Evolutionary conservation across 202 grass and related monocot genomes (phyloP).

Genomic region (Saccharum hybrid): DNA sequence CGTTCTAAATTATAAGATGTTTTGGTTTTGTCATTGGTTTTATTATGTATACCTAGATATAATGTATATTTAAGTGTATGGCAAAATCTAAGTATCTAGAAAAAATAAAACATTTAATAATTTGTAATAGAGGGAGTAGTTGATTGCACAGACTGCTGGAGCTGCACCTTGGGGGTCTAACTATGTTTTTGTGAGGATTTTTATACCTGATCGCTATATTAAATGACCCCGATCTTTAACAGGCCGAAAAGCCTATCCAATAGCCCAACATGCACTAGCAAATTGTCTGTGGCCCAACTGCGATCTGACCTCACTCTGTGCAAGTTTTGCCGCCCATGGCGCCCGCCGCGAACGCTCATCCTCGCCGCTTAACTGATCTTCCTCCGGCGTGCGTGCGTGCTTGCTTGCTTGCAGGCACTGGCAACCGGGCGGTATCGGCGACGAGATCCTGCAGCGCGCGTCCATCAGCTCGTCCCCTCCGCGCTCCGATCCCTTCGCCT

Average conservation of each 20-base stretch:
- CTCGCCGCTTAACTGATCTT: background rate
- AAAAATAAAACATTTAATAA: too few species aligned
- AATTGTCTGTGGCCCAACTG: background rate
- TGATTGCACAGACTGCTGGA: too few species aligned
- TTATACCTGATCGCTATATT: too few species aligned
- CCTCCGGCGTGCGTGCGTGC: constrained; percentile 18
- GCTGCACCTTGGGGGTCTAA: too few species aligned
- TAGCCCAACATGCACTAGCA: background rate
- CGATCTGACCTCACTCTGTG: background rate
- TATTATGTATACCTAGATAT: too few species aligned
- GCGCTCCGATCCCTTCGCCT: constrained; percentile 25
- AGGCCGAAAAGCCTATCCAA: background rate
- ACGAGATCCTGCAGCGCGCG: constrained; percentile 70
- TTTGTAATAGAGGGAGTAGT: too few species aligned
- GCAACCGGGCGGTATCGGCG: constrained; percentile 57
- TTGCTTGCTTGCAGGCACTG: constrained; percentile 51
- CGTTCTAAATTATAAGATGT: too few species aligned
- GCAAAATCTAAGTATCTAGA: too few species aligned
- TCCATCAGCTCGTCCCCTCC: constrained; percentile 51
- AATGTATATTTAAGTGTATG: too few species aligned
- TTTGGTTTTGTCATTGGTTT: too few species aligned
- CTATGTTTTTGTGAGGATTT: too few species aligned
- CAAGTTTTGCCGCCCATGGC: background rate
- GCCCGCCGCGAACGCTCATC: background rate
- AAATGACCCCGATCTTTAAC: background rate